Conservation (phyloP, 768 basidiomycete genomes). For the Boletus tomentosulus region DNA sequence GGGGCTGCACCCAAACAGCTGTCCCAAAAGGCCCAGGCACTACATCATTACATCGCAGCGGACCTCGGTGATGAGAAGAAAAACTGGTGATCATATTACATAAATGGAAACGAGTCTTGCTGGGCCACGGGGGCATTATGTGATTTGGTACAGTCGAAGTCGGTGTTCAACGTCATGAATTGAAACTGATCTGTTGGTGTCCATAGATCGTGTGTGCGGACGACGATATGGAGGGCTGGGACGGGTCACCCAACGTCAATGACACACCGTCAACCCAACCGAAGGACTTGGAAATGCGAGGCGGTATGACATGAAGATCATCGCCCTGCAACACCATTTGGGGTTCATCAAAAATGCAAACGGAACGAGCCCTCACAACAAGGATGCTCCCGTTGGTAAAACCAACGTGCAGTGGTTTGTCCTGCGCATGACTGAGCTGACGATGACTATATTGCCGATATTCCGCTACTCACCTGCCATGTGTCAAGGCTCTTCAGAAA, state of each 20-base stretch:
- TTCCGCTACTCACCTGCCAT: conserved; percentile 29
- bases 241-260: conserved; percentile 24
- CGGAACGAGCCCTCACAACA: conserved; percentile 55
- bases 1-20: conserved; percentile 61
- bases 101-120: conserved; percentile 33
- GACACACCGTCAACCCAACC: conserved; percentile 66
- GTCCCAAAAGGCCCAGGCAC: conserved; percentile 53
- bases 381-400: conserved; percentile 46
- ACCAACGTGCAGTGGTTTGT: conserved; percentile 50
- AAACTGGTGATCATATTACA: conserved; percentile 37
- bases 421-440: conserved; percentile 29
- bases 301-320: conserved; percentile 18
- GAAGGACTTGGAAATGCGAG: conserved; percentile 46
- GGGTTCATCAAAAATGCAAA: conserved; percentile 53
- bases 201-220: conserved; percentile 63
- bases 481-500: conserved; percentile 38
- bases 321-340: conserved; percentile 25
- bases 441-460: background rate
- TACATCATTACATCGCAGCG: conserved; percentile 51
- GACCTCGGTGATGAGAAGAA: conserved; percentile 40
- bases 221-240: conserved; percentile 32
- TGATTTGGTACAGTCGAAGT: conserved; percentile 7
- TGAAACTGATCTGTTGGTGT: conserved; percentile 42
- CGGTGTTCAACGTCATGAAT: too few relatives aligned
- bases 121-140: conserved; percentile 14